These are phyloP conservation scores for Myriosclerotinia duriaeana DNA, from an alignment of 2,329 filamentous ascomycete species.

Conservation along the genomic window DNA sequence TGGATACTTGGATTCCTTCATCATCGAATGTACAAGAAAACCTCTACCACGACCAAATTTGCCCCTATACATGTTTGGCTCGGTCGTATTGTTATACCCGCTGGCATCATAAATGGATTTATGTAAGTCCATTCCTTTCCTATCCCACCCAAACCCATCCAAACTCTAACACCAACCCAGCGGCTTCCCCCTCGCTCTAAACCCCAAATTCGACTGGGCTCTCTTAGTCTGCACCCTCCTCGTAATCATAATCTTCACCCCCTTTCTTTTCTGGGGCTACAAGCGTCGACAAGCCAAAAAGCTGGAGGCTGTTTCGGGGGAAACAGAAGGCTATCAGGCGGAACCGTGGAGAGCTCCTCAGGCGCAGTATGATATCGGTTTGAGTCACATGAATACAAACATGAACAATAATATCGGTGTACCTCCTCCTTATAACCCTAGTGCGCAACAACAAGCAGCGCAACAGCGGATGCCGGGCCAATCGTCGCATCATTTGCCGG, in stretches of 20 bases:
- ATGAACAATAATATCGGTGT: not conserved
- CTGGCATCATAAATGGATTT: constrained; percentile 58
- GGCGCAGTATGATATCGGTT: constrained; percentile 16
- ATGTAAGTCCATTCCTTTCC: constrained; percentile 45
- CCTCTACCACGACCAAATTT: constrained; percentile 50
- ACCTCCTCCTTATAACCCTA: not conserved
- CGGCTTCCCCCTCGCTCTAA: constrained; percentile 58
- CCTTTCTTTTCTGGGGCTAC: constrained; percentile 32
- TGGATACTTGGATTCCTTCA: constrained; percentile 56
- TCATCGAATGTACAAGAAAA: constrained; percentile 54
- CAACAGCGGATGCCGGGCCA: not conserved
- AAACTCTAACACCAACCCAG: constrained; percentile 38
- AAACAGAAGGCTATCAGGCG: constrained; percentile 20
- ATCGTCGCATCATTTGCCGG: constrained; percentile 9
- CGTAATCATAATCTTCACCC: constrained; percentile 44
- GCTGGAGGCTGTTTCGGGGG: not conserved
- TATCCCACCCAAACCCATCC: not conserved
- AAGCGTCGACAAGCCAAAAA: constrained; percentile 11
- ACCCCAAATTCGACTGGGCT: constrained; percentile 48
- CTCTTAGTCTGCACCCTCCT: constrained; percentile 50
- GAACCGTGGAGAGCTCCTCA: constrained; percentile 21
- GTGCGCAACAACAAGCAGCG: not conserved
- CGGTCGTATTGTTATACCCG: constrained; percentile 53
- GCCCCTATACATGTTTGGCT: constrained; percentile 57
- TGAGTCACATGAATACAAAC: constrained; percentile 15